Base-by-base conservation (phyloP, 225 moss, liverwort and hornwort species). In the Marchantia polymorpha region DNA sequence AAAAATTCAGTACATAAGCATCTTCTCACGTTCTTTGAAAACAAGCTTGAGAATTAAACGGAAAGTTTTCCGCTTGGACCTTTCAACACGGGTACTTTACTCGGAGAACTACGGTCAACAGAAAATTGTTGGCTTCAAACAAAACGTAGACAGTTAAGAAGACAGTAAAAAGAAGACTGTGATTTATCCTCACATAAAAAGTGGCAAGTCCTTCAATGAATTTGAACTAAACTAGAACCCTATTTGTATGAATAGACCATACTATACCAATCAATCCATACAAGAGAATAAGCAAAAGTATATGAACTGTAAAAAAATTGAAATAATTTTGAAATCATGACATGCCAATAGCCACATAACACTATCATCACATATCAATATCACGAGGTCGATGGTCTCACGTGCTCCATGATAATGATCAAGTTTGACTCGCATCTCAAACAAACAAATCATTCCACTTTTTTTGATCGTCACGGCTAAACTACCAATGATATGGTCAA, bases 161-260 rank as follows among this genome's bases (percentile, higher is more conserved):
- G 8, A 23, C 27, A 73, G 8, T n/a, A 23, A n/a, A 39, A 59
- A 10, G 15, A 27, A 48, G 17, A 50, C 5, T 25, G 52, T 19
- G 63, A 70, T 69, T 52, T 88, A 96, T 94, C 92, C 92, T 81
- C 94, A 94, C 96, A 96, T 94, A 64, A 96, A 74, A 12, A 96
- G 91, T 30, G 96, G 96, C 96, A 94, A 96, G 86, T 96, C 96
- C 74, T 88, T 94, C 72, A 81, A 82, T 65, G 90, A 89, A 81
- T 91, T 96, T 14, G 96, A 92, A 85, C 94, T 96, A 80, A 96
- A 91, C 96, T 93, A 96, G 80, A 96, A 96, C 53, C 93, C 93
- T 67, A 90, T 79, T 76, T 87, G 91, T 20, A 96, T 93, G 69
- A 94, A 82, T 70, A 96, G 80, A 72, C 96, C 96, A 81, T 96